Evolutionary conservation across 192 early-diverging fungal species (phyloP), one percentile per base, ranked within the genome.

Genomic region (Haplosporangium gracile): DNA sequence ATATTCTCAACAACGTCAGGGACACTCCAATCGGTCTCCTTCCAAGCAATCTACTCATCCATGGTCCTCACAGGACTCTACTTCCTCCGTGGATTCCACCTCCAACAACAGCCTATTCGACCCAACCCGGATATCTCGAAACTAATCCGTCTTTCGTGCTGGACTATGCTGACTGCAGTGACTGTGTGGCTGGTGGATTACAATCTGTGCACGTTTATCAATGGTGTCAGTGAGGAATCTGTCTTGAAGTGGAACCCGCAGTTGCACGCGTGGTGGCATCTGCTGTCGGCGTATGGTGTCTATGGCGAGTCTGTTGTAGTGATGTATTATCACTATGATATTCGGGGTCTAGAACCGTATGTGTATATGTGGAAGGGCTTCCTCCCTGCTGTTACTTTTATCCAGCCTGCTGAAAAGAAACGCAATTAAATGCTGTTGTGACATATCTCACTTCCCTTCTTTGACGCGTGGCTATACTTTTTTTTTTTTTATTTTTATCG

Each of bases 221-320:
- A 75, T 29, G 74, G 74, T 22, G 74, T 75, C 22, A 75, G 74
- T 40, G 39, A 53, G 36, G 74, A 75, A n/a, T 65, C 74, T 32
- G 24, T 75, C 24, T 16, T 75, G 55, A 22, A 20, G 7, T 57
- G 29, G 51, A 93, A 93, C 60, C 55, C 89, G 68, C 92, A 93
- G 83, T 89, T 93, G 29, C 92, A 93, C 70, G 92, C 92, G 22
- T 90, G 90, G 89, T 93, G 92, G 92, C 92, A 93, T 70, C 78
- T 91, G 1, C 69, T 93, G 40, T 88, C 89, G 11, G 90, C 90
- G 1, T 43, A 91, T 55, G 91, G 83, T 0, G 79, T 92, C 2
- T 91, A 91, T 51, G 88, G 88, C 22, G 49, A 91, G 83, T 85
- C 89, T 0, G 85, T 92, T 6, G 74, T 93, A 43, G 75, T 90